Base-by-base conservation (phyloP, 2,329 filamentous ascomycete genomes). In the Fusarium annulatum region DNA sequence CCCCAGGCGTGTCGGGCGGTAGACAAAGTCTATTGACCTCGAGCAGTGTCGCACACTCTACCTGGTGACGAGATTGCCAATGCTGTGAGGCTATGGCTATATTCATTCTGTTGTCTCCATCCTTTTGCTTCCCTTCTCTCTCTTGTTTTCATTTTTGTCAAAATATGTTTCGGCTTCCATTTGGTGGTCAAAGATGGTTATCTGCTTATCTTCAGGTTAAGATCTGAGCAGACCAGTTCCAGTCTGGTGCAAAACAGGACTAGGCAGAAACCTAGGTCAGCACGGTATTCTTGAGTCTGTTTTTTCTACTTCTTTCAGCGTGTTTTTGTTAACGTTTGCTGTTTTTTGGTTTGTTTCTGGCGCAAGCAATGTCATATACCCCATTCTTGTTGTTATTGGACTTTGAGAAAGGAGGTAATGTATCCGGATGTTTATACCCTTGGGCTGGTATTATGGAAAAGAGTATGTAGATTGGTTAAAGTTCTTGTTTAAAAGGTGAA, bases 221-320 rank as follows among this genome's bases (percentile, higher is more conserved):
- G 26, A 61, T 28, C 48, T 48, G 55, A 41, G 61, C 42, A 49
- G 30, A 56, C 70, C 67, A 58, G 56, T 28, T 49, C 68, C 71
- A 74, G 71, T 51, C 67, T 73, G 71, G 71, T 55, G n/a, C 46
- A 57, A 49, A 72, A 73, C 71, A 74, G 71, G n/a, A 74, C 71
- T 73, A 57, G 66, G 61, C n/a, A 59, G 23, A 55, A 43, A 57
- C 59, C 62, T 61, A 64, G 71, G 71, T 59, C 34, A 61, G 46
- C 61, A 71, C 41, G 52, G 41, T 10, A 48, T 43, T 55, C 33
- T 43, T 61, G 14, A 42, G 38, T 48, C 36, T 52, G 26, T 11
- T 46, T 61, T 51, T 63, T 49, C 26, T 26, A 33, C 19, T 33
- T 36, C 41, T 26, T 33, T 26, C 23, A 33, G 23, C 45, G 39